Evolutionary conservation across 768 basidiomycete species (phyloP).

Genomic region (Austroboletus festivus): DNA sequence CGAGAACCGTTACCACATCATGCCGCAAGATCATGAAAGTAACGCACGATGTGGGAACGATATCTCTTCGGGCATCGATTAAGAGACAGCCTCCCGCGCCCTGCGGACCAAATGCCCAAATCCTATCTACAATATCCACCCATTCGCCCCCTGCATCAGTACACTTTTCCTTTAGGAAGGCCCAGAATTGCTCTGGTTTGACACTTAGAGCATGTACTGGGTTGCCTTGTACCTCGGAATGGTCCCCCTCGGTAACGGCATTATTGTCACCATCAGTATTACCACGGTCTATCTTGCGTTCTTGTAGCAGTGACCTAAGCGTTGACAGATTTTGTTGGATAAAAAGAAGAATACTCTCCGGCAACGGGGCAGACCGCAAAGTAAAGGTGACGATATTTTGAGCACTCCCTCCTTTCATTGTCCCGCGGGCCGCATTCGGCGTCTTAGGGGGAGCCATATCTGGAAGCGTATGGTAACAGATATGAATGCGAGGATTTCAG

Average conservation of each 20-base stretch:
- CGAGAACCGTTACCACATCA: slow-evolving; percentile 6
- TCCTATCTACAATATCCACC: slow-evolving; percentile 61
- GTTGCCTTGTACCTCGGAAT: slow-evolving; percentile 51
- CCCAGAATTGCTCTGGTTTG: slow-evolving; percentile 79
- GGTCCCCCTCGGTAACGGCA: slow-evolving; percentile 34
- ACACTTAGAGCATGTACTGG: slow-evolving; percentile 61
- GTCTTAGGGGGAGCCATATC: slow-evolving; percentile 89
- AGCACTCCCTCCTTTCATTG: slow-evolving; percentile 64
- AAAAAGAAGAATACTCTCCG: slow-evolving; percentile 67
- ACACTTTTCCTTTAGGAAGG: slow-evolving; percentile 58
- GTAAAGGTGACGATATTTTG: slow-evolving; percentile 77
- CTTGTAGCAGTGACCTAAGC: slow-evolving; percentile 59
- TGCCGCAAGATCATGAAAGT: slow-evolving; percentile 6
- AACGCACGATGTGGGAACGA: slow-evolving; percentile 54
- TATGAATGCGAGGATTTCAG: neutral
- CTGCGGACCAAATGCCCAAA: slow-evolving; percentile 94
- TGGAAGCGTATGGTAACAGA: slow-evolving; percentile 26
- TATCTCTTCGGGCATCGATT: slow-evolving; percentile 62
- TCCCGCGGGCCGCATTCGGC: slow-evolving; percentile 67
- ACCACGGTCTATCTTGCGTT: slow-evolving; percentile 40
- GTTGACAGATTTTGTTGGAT: slow-evolving; percentile 67
- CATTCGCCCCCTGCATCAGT: slow-evolving; percentile 74
- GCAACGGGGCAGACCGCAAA: slow-evolving; percentile 80
- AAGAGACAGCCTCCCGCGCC: slow-evolving; percentile 83
- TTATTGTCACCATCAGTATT: slow-evolving; percentile 6